Base-by-base conservation (phyloP, 2,329 filamentous ascomycete genomes). In the Fusarium staphyleae region DNA sequence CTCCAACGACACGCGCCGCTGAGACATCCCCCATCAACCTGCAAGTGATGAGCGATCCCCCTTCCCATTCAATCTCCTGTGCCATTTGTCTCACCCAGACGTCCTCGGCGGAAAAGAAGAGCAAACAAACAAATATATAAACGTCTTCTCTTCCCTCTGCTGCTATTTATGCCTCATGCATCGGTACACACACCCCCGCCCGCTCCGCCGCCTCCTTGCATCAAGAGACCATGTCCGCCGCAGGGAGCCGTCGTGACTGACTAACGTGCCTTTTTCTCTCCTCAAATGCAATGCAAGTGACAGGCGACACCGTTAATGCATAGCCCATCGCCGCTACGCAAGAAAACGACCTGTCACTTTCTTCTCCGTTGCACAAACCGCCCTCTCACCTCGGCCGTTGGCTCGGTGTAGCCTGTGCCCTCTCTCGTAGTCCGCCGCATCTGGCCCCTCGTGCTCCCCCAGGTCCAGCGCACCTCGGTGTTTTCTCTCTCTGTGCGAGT, bases 371-470 rank as follows among this genome's bases (percentile, higher is more conserved):
- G 41, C 41, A 44, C 41, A 44, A 44, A 44, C 18, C 19, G 41
- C 19, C 30, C 24, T 44, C 41, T 34, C 41, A 34, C 32, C 32
- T 34, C 32, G 13, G 5, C 14, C 7, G n/a, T 44, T 24, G n/a
- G 4, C 35, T 48, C 44, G 34, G 35, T 48, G 35, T n/a, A 29
- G 13, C 18, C 19, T 34, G 40, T 11, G 14, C 29, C 6, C 24
- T 12, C 30, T 19, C 36, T 43, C 30, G 12, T 16, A 35, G n/a
- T n/a, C 42, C 28, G 39, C 34, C 32, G 45, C 28, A 50, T 50
- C 47, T 29, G 13, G 16, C 24, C 35, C 32, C n/a, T 35, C 46
- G 48, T 55, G 18, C 16, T 48, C 40, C 52, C 49, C 36, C 39
- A 30, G 16, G 13, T 19, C 28, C 12, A 24, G 22, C 22, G 4